Evolutionary conservation across 202 grass and related monocot genomes (phyloP), one percentile per base, ranked within the genome.

Genomic region (Sporobolus alterniflorus): DNA sequence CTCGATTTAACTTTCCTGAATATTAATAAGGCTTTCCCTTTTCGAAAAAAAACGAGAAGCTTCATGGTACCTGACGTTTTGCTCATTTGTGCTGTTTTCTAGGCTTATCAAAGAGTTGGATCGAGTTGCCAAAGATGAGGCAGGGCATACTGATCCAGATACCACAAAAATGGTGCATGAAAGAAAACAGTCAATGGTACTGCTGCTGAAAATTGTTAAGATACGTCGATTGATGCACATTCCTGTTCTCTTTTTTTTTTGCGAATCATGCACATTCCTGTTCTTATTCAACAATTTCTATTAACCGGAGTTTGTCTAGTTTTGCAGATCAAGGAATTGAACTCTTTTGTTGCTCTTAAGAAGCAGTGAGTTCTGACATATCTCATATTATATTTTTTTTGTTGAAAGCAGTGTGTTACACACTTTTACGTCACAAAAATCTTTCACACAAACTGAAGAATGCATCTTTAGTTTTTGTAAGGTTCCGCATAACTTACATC

Each of bases 21-120:
- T n/a, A n/a, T n/a, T n/a, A n/a, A n/a, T n/a, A n/a, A n/a, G n/a
- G n/a, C n/a, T n/a, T n/a, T n/a, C n/a, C n/a, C n/a, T n/a, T n/a
- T n/a, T n/a, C n/a, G n/a, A n/a, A n/a, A n/a, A n/a, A n/a, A n/a
- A n/a, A n/a, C n/a, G n/a, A 43, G 13, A 51, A 15, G 5, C 69
- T 67, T 75, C 14, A 21, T 30, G 5, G 66, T 25, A 68, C 14
- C 46, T 33, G 51, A 69, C 42, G 36, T 69, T 86, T 68, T 73
- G 5, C 29, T 49, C 18, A 13, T 3, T 6, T 32, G 6, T 67
- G 29, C 51, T 36, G 2, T 86, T 89, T 22, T 78, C 44, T 83
- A 98, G 96, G 48, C 90, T 98, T 85, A 95, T 98, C 80, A 98
- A 98, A 87, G 96, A 98, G 34, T 98, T 98, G 42, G 96, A 98